Conservation (phyloP, 2,329 filamentous ascomycete species). For the Coleophoma eucalyptorum region DNA sequence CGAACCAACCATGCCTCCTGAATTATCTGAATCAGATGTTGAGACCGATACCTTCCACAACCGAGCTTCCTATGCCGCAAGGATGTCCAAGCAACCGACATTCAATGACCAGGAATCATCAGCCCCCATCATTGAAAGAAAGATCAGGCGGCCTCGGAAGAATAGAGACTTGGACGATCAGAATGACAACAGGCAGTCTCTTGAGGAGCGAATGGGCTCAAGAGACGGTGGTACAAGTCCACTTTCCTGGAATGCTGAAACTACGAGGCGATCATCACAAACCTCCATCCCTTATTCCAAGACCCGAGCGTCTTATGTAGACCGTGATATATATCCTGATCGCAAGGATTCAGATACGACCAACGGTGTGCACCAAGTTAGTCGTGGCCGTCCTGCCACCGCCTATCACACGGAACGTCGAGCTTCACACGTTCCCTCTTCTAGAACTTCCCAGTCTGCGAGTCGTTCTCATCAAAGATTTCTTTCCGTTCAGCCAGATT, state of each 20-base stretch:
- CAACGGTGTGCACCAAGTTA: not conserved
- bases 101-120: conserved; percentile 1
- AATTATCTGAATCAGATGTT: not conserved
- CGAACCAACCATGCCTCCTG: not conserved
- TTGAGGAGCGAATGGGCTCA: not conserved
- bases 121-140: conserved; percentile 12
- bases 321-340: not conserved
- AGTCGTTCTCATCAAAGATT: not conserved
- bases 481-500: not conserved
- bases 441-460: not conserved
- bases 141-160: conserved; percentile 8
- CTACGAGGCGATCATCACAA: not conserved
- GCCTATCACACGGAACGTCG: not conserved
- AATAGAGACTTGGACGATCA: not conserved
- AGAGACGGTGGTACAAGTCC: too few relatives aligned
- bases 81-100: not conserved
- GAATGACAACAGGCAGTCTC: conserved; percentile 7
- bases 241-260: too few relatives aligned
- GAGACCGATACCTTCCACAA: conserved; percentile 6
- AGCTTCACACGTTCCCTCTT: not conserved
- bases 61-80: conserved; percentile 3
- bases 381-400: not conserved
- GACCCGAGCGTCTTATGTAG: too few relatives aligned
- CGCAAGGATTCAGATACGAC: not conserved
- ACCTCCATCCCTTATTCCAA: conserved; percentile 1